Evolutionary conservation across 441 rosid species (phyloP), one percentile per base, ranked within the genome.

Genomic region (Eugenia klotzschiana): DNA sequence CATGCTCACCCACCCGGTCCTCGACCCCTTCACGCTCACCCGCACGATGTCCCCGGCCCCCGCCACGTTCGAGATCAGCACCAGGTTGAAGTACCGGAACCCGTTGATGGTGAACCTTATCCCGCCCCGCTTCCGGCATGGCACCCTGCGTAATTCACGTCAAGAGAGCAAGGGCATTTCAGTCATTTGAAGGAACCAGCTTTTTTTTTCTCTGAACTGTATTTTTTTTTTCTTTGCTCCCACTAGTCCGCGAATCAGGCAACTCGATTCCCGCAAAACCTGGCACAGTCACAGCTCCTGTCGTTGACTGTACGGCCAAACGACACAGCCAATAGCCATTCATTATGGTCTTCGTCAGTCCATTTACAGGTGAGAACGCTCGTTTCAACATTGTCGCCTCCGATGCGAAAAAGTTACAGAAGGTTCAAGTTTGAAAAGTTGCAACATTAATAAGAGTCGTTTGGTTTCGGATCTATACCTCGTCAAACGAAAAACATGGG

Each of bases 21-120:
- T 43, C 26, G 84, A 16, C 33, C 84, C 84, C 49, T 83, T 83
- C 50, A 83, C 81, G 69, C 84, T 83, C 81, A 83, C 84, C 81
- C 57, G 77, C 84, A 74, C 84, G 69, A 83, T 51, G 64, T 83
- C 84, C 18, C 84, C 84, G 14, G 84, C 84, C 25, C 84, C 84
- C 53, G 84, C 84, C 22, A 83, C 84, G 84, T 83, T 83, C 29
- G 84, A 73, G 55, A 83, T 53, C 58, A 83, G 64, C 29, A 83
- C 64, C 69, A 83, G 53, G 81, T 83, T 83, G 84, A 83, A 83
- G 81, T 83, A 83, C 29, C 84, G 81, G 80, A 83, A 83, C 25
- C 84, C 84, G 64, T 83, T 83, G 51, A 83, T 83, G 40, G 81
- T 83, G 80, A 83, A 74, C 69, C 84, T 69, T 3, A 83, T 83